These are phyloP conservation scores for Solanum rostratum DNA, from an alignment of 257 asterid species.

Conservation along the genomic window DNA sequence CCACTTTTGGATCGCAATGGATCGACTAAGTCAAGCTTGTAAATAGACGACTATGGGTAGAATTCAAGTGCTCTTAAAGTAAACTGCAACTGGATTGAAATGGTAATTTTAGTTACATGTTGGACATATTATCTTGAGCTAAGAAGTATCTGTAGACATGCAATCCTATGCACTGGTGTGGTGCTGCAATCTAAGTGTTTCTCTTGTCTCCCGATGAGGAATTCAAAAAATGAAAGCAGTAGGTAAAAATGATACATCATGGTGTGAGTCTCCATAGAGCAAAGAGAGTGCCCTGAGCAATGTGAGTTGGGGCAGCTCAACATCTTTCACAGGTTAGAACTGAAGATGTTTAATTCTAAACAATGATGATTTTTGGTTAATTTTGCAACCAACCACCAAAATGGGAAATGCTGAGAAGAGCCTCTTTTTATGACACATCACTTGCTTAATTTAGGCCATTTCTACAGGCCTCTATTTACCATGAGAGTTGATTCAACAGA, in stretches of 20 bases:
- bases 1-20: no score
- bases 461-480: not conserved
- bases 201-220: conserved; percentile 13
- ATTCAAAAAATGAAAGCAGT: not conserved
- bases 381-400: not conserved
- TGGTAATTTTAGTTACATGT: not conserved
- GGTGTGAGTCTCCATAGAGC: not conserved
- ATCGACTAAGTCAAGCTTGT: no score
- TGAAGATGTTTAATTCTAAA: not conserved
- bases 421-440: not conserved
- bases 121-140: not conserved
- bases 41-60: no score
- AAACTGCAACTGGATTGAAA: no score
- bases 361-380: not conserved
- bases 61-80: no score
- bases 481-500: not conserved
- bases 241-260: not conserved
- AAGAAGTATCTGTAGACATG: not conserved
- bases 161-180: not conserved
- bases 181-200: not conserved
- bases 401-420: not conserved
- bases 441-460: not conserved
- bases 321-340: not conserved
- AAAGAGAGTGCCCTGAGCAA: not conserved
- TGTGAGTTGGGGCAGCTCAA: not conserved